phyloP scores from a whole-genome alignment of 371 early-diverging fungal species.

The Mortierella sp. region DNA sequence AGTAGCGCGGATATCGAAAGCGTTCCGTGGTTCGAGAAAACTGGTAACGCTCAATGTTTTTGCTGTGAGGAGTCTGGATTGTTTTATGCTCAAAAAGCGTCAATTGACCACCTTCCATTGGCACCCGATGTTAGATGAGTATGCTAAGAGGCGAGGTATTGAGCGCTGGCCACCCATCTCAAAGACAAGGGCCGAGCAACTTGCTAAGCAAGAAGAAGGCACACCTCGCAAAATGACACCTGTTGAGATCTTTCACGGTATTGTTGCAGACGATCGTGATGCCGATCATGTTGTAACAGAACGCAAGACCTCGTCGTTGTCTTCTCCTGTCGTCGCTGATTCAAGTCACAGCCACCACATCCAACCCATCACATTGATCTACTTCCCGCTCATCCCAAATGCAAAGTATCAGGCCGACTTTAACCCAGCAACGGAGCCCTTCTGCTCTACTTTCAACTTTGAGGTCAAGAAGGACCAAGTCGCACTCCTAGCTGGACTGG shows the following conservation, averaged over 20 bases:
- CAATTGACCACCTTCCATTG: too few species aligned
- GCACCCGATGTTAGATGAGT: constrained; percentile 51
- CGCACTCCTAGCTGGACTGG: constrained; percentile 61
- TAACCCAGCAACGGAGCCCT: constrained; percentile 70
- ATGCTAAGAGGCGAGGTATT: constrained; percentile 63
- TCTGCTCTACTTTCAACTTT: constrained; percentile 77
- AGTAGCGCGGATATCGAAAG: constrained; percentile 72
- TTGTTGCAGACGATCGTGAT: constrained; percentile 44
- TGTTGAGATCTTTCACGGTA: constrained; percentile 52
- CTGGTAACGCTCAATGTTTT: constrained; percentile 44
- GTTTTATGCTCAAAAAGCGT: too few species aligned
- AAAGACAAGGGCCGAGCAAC: constrained; percentile 36
- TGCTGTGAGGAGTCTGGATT: too few species aligned
- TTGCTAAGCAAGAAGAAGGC: constrained; percentile 42
- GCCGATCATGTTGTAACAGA: constrained; percentile 24
- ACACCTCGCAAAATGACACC: constrained; percentile 44
- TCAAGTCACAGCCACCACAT: constrained; percentile 34
- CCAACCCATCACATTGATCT: constrained; percentile 65
- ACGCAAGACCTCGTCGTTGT: constrained; percentile 10
- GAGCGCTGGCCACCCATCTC: constrained; percentile 61
- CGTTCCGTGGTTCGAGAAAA: constrained; percentile 72
- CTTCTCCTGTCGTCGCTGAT: constrained; percentile 25
- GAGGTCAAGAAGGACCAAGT: constrained; percentile 69
- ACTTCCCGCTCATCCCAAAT: constrained; percentile 71
- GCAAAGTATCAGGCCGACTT: constrained; percentile 62